Base-by-base conservation (phyloP, 306 rosid species). In the Vigna hirtella region DNA sequence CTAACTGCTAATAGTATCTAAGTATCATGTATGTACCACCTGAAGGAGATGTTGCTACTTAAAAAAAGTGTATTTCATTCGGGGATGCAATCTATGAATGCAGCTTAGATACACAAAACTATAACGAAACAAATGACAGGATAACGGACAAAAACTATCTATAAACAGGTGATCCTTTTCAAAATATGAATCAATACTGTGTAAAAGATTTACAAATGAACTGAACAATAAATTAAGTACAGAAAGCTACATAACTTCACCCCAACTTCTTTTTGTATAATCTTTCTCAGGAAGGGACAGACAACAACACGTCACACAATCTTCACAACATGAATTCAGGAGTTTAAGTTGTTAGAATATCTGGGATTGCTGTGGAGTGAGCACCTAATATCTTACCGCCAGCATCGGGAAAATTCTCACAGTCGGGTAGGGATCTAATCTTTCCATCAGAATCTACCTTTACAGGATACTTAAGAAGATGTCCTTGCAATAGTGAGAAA, bases 401-500 rank as follows among this genome's bases (percentile, higher is more conserved):
- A 16, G 91, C 86, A 52, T 96, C 98, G 9, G 89, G 98, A 87
- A 96, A 96, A 72, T 50, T 85, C 76, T 93, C 98, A 58, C 81
- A 24, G 2, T 78, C 92, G 1, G 86, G 85, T 17, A 87, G 62
- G 51, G 91, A 76, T n/a, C 80, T 56, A 13, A 96, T 71, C 65
- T 36, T 82, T 59, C 99, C 99, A 77, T 88, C 78, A 2, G 22
- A 59, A 52, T 87, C 90, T 34, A 96, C 87, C n/a, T 48, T 51
- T 53, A 93, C 24, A 15, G 99, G 99, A 84, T 96, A 96, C 86
- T 78, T 86, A 7, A 96, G 89, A 67, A 96, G 87, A 84, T 93
- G 98, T 40, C 99, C 99, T 70, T 78, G 96, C 78, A 91, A 67
- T 10, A 4, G 62, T 62, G 81, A 65, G 77, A 88, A 87, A 1